Percentiles rank a stretch among this genome's conserved stretches.
These are phyloP conservation scores for Pythium guiyangense DNA, from an alignment of 352 stramenopile species.

Conservation along the genomic window DNA sequence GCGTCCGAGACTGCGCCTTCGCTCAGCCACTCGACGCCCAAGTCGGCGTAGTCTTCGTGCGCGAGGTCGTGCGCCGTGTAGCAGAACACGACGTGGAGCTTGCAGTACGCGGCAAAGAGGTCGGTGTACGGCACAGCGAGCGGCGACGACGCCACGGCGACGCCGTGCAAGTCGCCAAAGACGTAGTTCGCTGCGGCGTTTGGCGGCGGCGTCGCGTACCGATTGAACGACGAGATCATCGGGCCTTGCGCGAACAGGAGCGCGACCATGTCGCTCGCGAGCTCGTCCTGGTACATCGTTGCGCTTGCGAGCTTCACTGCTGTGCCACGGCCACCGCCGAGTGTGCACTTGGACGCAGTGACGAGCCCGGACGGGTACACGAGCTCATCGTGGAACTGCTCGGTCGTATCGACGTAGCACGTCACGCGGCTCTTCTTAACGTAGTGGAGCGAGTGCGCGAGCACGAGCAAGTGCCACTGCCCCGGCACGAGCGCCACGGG, in stretches of 20 bases:
- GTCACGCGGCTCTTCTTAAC: constrained; percentile 84
- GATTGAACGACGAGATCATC: constrained; percentile 53
- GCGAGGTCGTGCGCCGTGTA: constrained; percentile 60
- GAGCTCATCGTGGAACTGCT: constrained; percentile 70
- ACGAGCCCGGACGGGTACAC: constrained; percentile 73
- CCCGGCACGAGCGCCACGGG: constrained; percentile 25
- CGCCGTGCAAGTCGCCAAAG: constrained; percentile 48
- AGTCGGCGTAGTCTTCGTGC: constrained; percentile 52
- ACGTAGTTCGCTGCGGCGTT: constrained; percentile 21
- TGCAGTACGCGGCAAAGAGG: constrained; percentile 34
- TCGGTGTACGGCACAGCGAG: constrained; percentile 36
- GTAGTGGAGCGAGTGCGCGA: constrained; percentile 79
- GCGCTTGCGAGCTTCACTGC: constrained; percentile 54
- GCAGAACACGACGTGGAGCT: constrained; percentile 69
- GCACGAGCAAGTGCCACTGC: constrained; percentile 69
- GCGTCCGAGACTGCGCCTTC: constrained; percentile 40
- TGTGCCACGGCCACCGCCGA: constrained; percentile 44
- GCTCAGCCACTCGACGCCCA: constrained; percentile 66
- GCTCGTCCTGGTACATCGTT: constrained; percentile 80
- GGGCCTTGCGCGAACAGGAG: constrained; percentile 62
- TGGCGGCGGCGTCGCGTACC: constrained; percentile 26
- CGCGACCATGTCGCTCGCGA: constrained; percentile 43
- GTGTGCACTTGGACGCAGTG: constrained; percentile 64
- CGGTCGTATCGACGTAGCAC: constrained; percentile 56
- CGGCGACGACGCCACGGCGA: constrained; percentile 31